Conservation (phyloP, 805 yeast species). For the Wickerhamomyces chaumierensis region DNA sequence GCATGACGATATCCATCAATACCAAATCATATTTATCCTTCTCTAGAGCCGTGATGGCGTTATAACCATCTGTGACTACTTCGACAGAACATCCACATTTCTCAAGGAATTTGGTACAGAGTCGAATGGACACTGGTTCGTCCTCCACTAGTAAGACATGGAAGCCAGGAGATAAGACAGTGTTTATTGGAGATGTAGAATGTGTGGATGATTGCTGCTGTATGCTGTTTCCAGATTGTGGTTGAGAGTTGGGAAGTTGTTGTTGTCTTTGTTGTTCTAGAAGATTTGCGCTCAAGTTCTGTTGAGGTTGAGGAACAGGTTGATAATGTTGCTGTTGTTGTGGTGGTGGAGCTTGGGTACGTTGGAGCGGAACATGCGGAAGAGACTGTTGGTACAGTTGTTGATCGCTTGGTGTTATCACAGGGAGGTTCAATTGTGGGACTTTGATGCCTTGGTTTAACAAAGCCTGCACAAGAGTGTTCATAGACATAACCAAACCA, state of each 20-base stretch:
- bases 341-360: constrained; percentile 2
- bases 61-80: constrained; percentile 84
- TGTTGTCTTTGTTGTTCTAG: constrained; percentile 5
- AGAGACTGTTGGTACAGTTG: constrained; percentile 5
- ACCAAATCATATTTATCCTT: constrained; percentile 65
- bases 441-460: constrained; percentile 51
- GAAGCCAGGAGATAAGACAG: constrained; percentile 31
- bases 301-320: too few relatives aligned
- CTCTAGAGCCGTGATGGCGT: constrained; percentile 72
- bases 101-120: constrained; percentile 71
- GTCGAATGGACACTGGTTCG: constrained; percentile 70
- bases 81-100: constrained; percentile 91
- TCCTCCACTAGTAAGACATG: constrained; percentile 74
- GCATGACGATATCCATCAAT: constrained; percentile 84
- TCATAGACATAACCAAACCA: constrained; percentile 40
- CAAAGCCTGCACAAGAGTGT: constrained; percentile 36
- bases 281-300: constrained; percentile 8
- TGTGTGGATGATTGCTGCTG: constrained; percentile 1
- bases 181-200: constrained; percentile 1
- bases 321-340: constrained; percentile 1
- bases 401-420: constrained; percentile 3
- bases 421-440: constrained; percentile 53
- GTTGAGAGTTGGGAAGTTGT: constrained; percentile 3
- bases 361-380: constrained; percentile 4
- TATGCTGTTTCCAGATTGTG: too few relatives aligned